phyloP scores from a whole-genome alignment of 257 asterid species.

The Cinchona pubescens region DNA sequence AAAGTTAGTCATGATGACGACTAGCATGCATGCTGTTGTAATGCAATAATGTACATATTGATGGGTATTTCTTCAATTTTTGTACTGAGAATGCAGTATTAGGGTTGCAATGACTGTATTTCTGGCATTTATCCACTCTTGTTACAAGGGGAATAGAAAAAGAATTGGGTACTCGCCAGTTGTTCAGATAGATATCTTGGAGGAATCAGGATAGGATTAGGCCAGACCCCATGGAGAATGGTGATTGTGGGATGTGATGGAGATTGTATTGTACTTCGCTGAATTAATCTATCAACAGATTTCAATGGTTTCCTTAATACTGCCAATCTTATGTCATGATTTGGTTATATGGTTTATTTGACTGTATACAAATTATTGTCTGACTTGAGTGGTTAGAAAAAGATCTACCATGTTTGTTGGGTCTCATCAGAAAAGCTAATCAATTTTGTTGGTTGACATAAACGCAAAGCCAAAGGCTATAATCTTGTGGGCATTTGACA shows the following conservation, averaged over 20 bases:
- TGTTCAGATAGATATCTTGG: neutral
- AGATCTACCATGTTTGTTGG: no score
- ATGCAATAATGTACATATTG: slow-evolving; percentile 7
- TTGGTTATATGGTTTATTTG: no score
- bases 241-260: neutral
- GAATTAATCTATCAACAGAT: neutral
- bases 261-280: neutral
- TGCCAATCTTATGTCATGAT: no score
- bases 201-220: neutral
- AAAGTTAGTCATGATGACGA: slow-evolving; percentile 49
- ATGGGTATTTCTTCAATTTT: neutral
- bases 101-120: neutral
- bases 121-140: neutral
- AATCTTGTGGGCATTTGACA: no score
- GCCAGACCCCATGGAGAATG: neutral
- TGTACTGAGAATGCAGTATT: neutral
- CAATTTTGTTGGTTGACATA: no score
- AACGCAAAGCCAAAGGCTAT: no score
- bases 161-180: neutral
- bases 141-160: neutral
- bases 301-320: neutral
- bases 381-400: no score
- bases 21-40: slow-evolving; percentile 15
- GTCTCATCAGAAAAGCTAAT: no score
- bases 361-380: no score